Base-by-base conservation (phyloP, 1,284 basidiomycete genomes). In the Apiotrichum brassicae region DNA sequence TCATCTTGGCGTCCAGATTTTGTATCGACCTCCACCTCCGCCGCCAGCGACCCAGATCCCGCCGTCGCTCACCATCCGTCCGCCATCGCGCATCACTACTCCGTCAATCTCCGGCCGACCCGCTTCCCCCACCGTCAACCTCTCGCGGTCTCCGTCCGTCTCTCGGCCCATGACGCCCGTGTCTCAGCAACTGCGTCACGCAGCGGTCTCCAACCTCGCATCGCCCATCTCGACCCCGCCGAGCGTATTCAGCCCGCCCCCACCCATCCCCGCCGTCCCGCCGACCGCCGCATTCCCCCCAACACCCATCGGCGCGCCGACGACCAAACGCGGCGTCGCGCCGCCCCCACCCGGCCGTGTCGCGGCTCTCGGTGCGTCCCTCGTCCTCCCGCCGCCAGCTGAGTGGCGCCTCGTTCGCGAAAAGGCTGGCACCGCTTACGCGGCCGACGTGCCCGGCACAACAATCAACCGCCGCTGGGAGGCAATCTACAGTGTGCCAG, bases 81-180 rank as follows among this genome's bases (percentile, higher is more conserved):
- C 58, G 18, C 62, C 63, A 14, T 60, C 57, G 3, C 50, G 57
- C 12, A 46, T 52, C 11, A 25, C 9, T 11, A 64, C 59, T 13
- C 62, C 60, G 11, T 40, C 43, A 16, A 13, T 23, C 13, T 8
- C 58, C 8, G 53, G 54, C 2, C 58, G 58, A 23, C 25, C 56
- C 6, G 50, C 55, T 9, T 47, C 54, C 14, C 46, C 56, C 7
- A 18, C 39, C 3, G 23, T 46, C 24, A 38, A 39, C 49, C 22
- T 45, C 48, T 14, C 16, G 11, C 32, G 41, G 14, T 49, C 46
- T 36, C 58, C 61, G n/a, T 26, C 48, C 11, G 38, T 53, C n/a
- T 63, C 62, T 2, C 46, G 63, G 34, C 64, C 68, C 1, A 59
- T 63, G 56, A 69, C 66, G 6, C 66, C 69, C 4, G 54, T 71